Conservation (phyloP, 257 asterid species). For the Gardenia jasminoides region DNA sequence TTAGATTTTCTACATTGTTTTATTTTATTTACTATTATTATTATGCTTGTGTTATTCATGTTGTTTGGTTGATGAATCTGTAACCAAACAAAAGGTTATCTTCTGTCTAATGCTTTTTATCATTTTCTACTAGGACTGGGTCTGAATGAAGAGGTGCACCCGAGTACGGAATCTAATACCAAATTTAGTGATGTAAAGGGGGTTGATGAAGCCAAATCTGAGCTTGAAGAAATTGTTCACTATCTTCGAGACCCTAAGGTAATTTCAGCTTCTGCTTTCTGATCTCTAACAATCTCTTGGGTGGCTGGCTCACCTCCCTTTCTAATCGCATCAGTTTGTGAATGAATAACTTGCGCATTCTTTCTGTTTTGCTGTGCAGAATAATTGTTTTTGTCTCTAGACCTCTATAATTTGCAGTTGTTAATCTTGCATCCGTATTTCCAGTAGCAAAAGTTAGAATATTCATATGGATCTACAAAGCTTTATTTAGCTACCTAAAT, state of each 20-base stretch:
- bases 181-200: constrained; percentile 93
- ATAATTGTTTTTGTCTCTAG: neutral
- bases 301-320: neutral
- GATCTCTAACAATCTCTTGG: neutral
- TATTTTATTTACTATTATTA: no score
- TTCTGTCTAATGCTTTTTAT: constrained; percentile 15
- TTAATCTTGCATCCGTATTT: neutral
- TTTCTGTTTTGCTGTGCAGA: neutral
- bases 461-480: neutral
- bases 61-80: constrained; percentile 3
- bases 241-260: constrained; percentile 99
- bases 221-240: constrained; percentile 94
- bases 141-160: constrained; percentile 84
- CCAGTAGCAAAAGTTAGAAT: neutral
- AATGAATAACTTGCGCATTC: neutral
- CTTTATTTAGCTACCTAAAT: neutral
- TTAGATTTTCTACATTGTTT: neutral
- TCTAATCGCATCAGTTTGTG: neutral
- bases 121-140: constrained; percentile 59
- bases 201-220: constrained; percentile 94
- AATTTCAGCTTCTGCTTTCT: constrained; percentile 15
- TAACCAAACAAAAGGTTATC: constrained; percentile 5
- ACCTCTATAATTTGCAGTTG: neutral
- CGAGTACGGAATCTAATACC: constrained; percentile 77
- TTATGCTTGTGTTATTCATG: no score